phyloP scores from a whole-genome alignment of 2,329 filamentous ascomycete species.

The Colletotrichum viniferum region DNA sequence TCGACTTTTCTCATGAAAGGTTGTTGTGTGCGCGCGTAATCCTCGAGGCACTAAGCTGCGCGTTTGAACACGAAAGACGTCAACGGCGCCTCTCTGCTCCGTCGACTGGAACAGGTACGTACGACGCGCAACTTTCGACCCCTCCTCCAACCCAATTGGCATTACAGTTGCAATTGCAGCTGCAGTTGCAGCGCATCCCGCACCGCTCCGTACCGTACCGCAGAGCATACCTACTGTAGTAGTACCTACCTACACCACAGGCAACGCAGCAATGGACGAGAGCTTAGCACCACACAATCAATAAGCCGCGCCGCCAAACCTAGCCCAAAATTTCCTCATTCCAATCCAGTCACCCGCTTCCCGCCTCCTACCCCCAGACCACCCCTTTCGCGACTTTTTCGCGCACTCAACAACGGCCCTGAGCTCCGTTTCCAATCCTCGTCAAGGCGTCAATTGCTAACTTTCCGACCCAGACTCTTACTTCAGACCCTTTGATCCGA shows the following conservation, averaged over 20 bases:
- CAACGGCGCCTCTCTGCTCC: slow-evolving; percentile 7
- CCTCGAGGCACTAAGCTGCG: background rate
- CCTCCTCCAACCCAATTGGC: slow-evolving; percentile 9
- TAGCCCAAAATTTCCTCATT: slow-evolving; percentile 8
- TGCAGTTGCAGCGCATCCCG: background rate
- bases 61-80: background rate
- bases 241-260: background rate
- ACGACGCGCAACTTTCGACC: background rate
- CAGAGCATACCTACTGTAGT: background rate
- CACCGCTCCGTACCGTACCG: background rate
- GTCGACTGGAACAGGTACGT: background rate
- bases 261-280: background rate
- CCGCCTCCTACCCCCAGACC: background rate
- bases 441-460: slow-evolving; percentile 8
- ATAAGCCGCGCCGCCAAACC: background rate
- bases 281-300: background rate
- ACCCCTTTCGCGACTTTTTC: background rate
- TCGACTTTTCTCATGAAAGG: background rate
- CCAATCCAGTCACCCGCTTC: background rate
- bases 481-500: background rate
- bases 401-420: background rate
- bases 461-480: background rate
- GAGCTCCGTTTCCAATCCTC: background rate
- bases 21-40: background rate
- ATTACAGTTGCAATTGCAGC: background rate